Conservation (phyloP, 352 stramenopile species). For the Phytopythium helicoides region DNA sequence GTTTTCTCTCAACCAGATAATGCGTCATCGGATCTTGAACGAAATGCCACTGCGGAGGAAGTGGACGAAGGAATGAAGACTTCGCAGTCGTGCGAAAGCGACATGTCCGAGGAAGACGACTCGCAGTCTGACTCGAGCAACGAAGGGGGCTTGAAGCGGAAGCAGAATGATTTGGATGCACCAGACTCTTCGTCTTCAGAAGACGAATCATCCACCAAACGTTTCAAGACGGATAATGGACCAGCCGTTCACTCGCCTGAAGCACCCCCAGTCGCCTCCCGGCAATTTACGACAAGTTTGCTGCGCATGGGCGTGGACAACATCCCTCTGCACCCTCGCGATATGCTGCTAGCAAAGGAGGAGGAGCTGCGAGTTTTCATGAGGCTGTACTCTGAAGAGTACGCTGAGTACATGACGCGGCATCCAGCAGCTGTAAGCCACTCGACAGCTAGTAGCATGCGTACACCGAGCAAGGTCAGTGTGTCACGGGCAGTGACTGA, state of each 20-base stretch:
- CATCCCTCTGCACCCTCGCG: constrained; percentile 45
- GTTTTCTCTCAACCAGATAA: constrained; percentile 1
- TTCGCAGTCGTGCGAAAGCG: constrained; percentile 59
- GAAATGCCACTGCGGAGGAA: constrained; percentile 13
- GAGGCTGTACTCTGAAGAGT: constrained; percentile 62
- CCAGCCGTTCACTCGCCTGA: background rate
- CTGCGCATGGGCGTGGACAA: constrained; percentile 44
- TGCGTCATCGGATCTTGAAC: background rate
- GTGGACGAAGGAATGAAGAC: constrained; percentile 37
- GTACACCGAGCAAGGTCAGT: too few species aligned
- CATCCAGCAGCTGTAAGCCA: constrained; percentile 12
- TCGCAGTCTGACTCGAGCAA: constrained; percentile 45
- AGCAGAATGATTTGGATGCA: constrained; percentile 28
- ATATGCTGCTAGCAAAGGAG: constrained; percentile 45
- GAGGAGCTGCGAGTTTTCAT: constrained; percentile 50
- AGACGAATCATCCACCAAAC: constrained; percentile 26
- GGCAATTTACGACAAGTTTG: constrained; percentile 7
- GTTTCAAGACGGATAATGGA: constrained; percentile 9
- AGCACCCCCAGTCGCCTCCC: background rate
- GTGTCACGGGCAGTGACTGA: background rate
- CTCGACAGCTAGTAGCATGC: constrained; percentile 7
- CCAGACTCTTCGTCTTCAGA: constrained; percentile 30
- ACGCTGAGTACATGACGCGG: constrained; percentile 44
- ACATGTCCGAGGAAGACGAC: constrained; percentile 53
- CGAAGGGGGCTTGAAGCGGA: constrained; percentile 33